Conservation (phyloP, 192 early-diverging fungal genomes). For the Gonapodya sp. region DNA sequence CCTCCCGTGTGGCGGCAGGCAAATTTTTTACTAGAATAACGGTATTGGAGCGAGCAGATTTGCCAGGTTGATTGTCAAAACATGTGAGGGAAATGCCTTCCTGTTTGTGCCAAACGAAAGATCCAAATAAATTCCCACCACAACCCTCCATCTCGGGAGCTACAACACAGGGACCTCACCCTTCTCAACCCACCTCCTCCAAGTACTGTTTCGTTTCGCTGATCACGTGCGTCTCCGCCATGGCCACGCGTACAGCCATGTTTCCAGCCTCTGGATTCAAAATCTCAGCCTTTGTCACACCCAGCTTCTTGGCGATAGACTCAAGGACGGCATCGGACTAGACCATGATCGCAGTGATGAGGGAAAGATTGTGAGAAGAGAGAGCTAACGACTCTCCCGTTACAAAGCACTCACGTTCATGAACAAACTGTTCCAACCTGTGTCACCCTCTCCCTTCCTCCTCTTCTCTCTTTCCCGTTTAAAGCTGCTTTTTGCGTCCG, state of each 20-base stretch:
- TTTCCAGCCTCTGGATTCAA: slow-evolving; percentile 69
- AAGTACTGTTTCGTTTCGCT: slow-evolving; percentile 89
- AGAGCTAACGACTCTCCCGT: background rate
- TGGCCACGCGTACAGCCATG: slow-evolving; percentile 84
- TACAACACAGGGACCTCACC: background rate
- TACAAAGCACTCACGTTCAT: slow-evolving; percentile 63
- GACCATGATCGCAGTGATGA: no score
- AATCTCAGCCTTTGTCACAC: slow-evolving; percentile 84
- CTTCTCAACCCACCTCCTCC: slow-evolving; percentile 39
- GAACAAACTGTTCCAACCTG: slow-evolving; percentile 94
- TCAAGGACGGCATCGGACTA: slow-evolving; percentile 86
- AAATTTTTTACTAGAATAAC: slow-evolving; percentile 96
- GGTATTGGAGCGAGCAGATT: slow-evolving; percentile 75
- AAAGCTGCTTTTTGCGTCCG: slow-evolving; percentile 37
- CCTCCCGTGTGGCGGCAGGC: slow-evolving; percentile 66
- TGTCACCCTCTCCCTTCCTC: slow-evolving; percentile 66
- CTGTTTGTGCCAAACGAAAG: slow-evolving; percentile 8
- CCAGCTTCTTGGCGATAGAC: slow-evolving; percentile 88
- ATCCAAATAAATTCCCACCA: no score
- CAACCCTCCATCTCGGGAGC: background rate
- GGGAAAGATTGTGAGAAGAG: background rate
- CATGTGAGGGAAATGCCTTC: slow-evolving; percentile 72
- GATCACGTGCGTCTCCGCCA: slow-evolving; percentile 96
- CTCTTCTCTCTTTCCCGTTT: slow-evolving; percentile 79
- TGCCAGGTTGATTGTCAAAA: slow-evolving; percentile 49